Percentiles rank a stretch among this genome's conserved stretches.
phyloP scores from a whole-genome alignment of 2,329 filamentous ascomycete genomes.

The Ophiocordyceps sinensis region DNA sequence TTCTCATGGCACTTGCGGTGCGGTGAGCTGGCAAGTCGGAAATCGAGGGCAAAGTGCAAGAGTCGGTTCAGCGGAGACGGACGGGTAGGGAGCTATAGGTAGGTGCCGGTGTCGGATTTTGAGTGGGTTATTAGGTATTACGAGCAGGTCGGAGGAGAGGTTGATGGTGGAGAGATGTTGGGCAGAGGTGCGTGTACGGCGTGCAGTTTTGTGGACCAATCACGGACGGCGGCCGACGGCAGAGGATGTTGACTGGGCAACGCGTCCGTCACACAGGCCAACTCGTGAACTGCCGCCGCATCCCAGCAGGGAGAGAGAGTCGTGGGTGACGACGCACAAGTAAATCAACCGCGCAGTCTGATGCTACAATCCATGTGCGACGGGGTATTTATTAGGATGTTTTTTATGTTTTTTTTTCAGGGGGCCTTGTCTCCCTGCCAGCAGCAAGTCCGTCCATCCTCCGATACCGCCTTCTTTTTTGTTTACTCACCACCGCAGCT shows the following conservation, averaged over 20 bases:
- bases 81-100: background rate
- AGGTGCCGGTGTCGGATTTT: background rate
- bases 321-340: too few relatives aligned
- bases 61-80: background rate
- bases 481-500: slow-evolving; percentile 18
- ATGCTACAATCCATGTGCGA: too few relatives aligned
- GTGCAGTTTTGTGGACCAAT: slow-evolving; percentile 5
- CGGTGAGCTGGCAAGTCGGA: background rate
- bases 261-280: slow-evolving; percentile 1
- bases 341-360: too few relatives aligned
- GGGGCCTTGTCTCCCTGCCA: too few relatives aligned
- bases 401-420: too few relatives aligned
- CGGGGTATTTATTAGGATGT: too few relatives aligned
- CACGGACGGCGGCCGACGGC: slow-evolving; percentile 1
- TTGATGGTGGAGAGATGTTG: slow-evolving; percentile 1
- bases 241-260: slow-evolving; percentile 11
- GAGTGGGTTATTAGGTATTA: background rate
- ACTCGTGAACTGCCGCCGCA: too few relatives aligned
- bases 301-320: too few relatives aligned
- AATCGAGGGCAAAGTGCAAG: background rate
- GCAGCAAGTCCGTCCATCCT: background rate
- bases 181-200: background rate
- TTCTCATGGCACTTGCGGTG: slow-evolving; percentile 12
- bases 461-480: background rate
- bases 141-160: background rate